A percentile compares a stretch with the other conserved stretches of the same genome.
phyloP scores from a whole-genome alignment of 768 basidiomycete species.

The Fibroporia radiculosa region DNA sequence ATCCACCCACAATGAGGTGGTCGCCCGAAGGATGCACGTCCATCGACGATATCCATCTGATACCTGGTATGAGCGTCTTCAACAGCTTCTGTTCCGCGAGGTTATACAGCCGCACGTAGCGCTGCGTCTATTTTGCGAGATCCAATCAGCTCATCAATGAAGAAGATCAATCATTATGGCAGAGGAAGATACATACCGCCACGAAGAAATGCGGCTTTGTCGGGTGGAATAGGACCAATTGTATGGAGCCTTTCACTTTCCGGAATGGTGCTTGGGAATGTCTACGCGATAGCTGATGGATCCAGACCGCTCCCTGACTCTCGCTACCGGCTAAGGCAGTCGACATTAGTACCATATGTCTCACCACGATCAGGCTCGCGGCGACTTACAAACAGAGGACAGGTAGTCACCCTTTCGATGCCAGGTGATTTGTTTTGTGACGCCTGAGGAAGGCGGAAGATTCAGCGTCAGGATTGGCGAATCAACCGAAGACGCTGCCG shows the following conservation, averaged over 20 bases:
- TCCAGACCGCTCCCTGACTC: constrained; percentile 82
- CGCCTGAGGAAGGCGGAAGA: constrained; percentile 58
- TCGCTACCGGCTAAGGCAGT: constrained; percentile 47
- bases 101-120: constrained; percentile 93
- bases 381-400: constrained; percentile 81
- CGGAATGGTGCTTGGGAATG: constrained; percentile 98
- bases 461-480: constrained; percentile 51
- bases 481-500: constrained; percentile 41
- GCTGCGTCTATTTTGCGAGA: constrained; percentile 64
- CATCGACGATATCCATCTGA: constrained; percentile 96
- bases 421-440: constrained; percentile 81
- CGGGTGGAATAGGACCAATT: constrained; percentile 92
- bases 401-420: constrained; percentile 94
- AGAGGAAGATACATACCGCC: constrained; percentile 52
- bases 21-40: constrained; percentile 95
- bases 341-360: neutral
- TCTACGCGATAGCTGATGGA: constrained; percentile 88
- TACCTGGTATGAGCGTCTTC: constrained; percentile 91
- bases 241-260: constrained; percentile 86
- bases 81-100: constrained; percentile 87
- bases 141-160: neutral
- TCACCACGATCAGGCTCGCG: neutral
- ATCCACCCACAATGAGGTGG: constrained; percentile 94
- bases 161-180: neutral
- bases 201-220: constrained; percentile 94